Conservation (phyloP, 2,329 filamentous ascomycete species). For the Colletotrichum plurivorum region DNA sequence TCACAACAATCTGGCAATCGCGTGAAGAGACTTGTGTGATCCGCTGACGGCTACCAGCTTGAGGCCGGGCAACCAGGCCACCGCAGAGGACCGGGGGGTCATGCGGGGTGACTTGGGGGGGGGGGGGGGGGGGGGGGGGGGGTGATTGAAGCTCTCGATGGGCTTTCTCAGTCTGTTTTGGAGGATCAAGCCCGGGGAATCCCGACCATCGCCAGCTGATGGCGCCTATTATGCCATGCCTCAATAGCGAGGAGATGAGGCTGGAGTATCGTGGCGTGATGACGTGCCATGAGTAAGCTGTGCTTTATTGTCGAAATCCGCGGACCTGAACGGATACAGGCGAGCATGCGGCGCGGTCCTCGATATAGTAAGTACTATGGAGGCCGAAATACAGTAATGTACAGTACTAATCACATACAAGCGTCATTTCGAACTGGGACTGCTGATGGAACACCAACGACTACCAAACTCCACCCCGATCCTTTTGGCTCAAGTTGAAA, state of each 20-base stretch:
- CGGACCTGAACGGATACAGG: neutral
- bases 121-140: too few species aligned
- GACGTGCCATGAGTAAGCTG: neutral
- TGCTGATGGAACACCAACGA: slow-evolving; percentile 12
- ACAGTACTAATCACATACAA: neutral
- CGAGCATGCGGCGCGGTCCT: neutral
- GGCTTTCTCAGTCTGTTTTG: neutral
- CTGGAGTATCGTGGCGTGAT: slow-evolving; percentile 17
- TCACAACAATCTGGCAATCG: slow-evolving; percentile 22
- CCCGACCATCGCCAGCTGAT: slow-evolving; percentile 10
- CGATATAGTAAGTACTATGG: neutral
- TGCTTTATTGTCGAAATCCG: neutral
- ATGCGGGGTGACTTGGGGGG: slow-evolving; percentile 24
- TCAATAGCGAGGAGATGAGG: slow-evolving; percentile 3
- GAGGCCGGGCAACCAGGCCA: slow-evolving; percentile 13
- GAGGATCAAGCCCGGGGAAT: slow-evolving; percentile 10
- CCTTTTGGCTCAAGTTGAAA: slow-evolving; percentile 34
- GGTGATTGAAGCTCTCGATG: slow-evolving; percentile 4
- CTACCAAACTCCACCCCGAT: slow-evolving; percentile 7
- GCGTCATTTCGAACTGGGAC: neutral
- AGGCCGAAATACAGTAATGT: neutral
- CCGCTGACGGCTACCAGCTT: slow-evolving; percentile 26
- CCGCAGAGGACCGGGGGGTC: neutral
- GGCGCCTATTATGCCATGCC: neutral
- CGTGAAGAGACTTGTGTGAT: slow-evolving; percentile 13